Evolutionary conservation across 169 alveolate species (phyloP).

Genomic region (Plasmodium falciparum): DNA sequence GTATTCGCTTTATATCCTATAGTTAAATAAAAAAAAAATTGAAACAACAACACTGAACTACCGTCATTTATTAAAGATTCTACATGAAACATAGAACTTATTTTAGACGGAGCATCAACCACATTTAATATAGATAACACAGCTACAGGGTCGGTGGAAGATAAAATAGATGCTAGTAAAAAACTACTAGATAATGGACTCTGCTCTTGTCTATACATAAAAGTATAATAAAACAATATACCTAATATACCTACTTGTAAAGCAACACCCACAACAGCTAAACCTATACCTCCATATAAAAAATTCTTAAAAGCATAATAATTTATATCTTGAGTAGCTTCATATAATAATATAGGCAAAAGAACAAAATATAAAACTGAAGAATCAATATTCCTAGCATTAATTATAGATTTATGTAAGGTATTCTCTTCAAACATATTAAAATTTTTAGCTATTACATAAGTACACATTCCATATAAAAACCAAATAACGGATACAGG

Average conservation of each 20-base stretch:
- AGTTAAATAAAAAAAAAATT: slow-evolving; percentile 86
- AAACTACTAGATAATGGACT: slow-evolving; percentile 84
- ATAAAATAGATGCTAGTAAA: slow-evolving; percentile 88
- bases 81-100: slow-evolving; percentile 89
- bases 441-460: slow-evolving; percentile 77
- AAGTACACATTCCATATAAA: slow-evolving; percentile 84
- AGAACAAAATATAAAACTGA: slow-evolving; percentile 87
- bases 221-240: slow-evolving; percentile 85
- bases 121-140: slow-evolving; percentile 88
- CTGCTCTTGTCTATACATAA: slow-evolving; percentile 73
- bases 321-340: slow-evolving; percentile 91
- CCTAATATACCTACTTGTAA: slow-evolving; percentile 86
- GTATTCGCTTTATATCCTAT: slow-evolving; percentile 83
- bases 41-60: slow-evolving; percentile 89
- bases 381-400: slow-evolving; percentile 82
- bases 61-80: slow-evolving; percentile 92
- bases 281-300: slow-evolving; percentile 87
- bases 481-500: slow-evolving; percentile 86
- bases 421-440: slow-evolving; percentile 74
- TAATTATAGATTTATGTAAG: slow-evolving; percentile 73
- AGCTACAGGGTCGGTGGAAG: slow-evolving; percentile 94
- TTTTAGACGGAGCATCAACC: slow-evolving; percentile 88
- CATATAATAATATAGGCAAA: slow-evolving; percentile 90
- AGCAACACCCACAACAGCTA: slow-evolving; percentile 89
- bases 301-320: slow-evolving; percentile 90